Base-by-base conservation (phyloP, 2,329 filamentous ascomycete species). In the Xylaria sp. region DNA sequence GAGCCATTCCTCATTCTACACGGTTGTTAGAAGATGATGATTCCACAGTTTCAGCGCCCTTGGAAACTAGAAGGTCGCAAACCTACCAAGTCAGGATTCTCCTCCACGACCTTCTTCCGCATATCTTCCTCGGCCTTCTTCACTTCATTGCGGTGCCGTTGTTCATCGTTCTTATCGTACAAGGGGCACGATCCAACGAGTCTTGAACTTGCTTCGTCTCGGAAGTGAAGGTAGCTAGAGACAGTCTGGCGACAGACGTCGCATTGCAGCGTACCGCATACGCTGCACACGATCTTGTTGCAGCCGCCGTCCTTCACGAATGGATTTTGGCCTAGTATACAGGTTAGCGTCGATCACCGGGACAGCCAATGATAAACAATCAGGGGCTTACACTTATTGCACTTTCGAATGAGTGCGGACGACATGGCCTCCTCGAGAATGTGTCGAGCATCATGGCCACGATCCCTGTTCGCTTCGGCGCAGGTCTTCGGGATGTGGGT, bases 371-470 rank as follows among this genome's bases (percentile, higher is more conserved):
- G 1, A 1, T 69, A 30, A 30, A 30, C 23, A 30, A 5, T 30
- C 5, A 30, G 23, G 5, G 23, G 23, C 72, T 68, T 68, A 76
- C 83, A 86, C 65, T 80, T 80, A 66, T 90, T 91, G 78, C 91
- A 96, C 34, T 78, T 84, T 18, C 91, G 83, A 57, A 95, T 88
- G 65, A 95, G 68, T 1, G 91, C 91, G 13, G 82, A 80, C 2
- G 89, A 91, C 88, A 92, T 93, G 18, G 90, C 91, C 71, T 96
- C 91, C 72, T 96, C 91, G 35, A 95, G 83, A 2, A 78, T 73
- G 63, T 88, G 88, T 13, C 89, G 83, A 16, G 83, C 78, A 3
- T 81, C 80, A 6, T 86, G 70, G 0, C 85, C 84, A 46, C 79
- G 80, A 1, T 90, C 85, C 18, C 73, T 77, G 47, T 80, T 81